Conservation (phyloP, 208 protist species). For the Acanthamoeba lenticulata region DNA sequence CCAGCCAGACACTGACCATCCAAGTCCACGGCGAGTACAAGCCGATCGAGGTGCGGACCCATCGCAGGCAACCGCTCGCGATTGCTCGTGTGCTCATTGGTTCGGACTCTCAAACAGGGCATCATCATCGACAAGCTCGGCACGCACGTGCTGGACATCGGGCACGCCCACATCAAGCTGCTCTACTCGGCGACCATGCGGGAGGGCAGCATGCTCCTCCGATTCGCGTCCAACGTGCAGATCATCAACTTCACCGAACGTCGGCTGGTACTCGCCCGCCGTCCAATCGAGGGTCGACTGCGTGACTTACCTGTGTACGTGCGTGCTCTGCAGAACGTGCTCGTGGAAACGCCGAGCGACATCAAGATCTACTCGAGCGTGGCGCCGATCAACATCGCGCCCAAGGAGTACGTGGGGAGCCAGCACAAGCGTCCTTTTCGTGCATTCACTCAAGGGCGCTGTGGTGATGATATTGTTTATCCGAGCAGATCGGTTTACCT, state of each 20-base stretch:
- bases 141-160: conserved; percentile 27
- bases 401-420: conserved; percentile 31
- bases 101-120: too few species aligned
- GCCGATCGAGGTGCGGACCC: conserved; percentile 57
- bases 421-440: too few species aligned
- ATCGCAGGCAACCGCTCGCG: too few species aligned
- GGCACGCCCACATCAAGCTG: conserved; percentile 41
- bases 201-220: conserved; percentile 16
- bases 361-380: background rate
- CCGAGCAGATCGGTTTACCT: background rate
- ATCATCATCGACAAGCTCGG: conserved; percentile 47
- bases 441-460: too few species aligned
- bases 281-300: background rate
- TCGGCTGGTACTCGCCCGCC: conserved; percentile 7
- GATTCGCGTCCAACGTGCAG: conserved; percentile 29
- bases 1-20: background rate
- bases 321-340: too few species aligned
- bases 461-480: background rate
- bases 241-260: conserved; percentile 54
- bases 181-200: conserved; percentile 45
- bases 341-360: conserved; percentile 23
- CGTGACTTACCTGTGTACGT: background rate
- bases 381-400: background rate
- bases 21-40: conserved; percentile 59
- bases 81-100: too few species aligned